phyloP scores from a whole-genome alignment of 306 rosid genomes.

The Vigna angularis region DNA sequence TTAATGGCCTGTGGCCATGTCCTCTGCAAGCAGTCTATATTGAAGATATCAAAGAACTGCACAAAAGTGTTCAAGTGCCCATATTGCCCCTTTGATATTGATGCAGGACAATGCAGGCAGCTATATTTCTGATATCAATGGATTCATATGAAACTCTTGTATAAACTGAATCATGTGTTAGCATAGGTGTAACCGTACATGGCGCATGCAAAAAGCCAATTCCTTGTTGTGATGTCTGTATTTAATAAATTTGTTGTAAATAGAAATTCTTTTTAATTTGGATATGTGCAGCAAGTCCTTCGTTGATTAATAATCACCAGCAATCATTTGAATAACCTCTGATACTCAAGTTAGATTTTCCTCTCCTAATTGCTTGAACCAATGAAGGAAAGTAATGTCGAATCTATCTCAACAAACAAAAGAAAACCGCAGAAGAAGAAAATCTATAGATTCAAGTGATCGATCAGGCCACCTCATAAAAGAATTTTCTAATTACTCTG shows the following conservation, averaged over 20 bases:
- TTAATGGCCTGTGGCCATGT: slow-evolving; percentile 93
- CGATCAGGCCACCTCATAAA: too few relatives aligned
- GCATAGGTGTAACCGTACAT: slow-evolving; percentile 46
- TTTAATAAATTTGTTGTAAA: slow-evolving; percentile 57
- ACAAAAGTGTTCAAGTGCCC: slow-evolving; percentile 88
- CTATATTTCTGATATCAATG: slow-evolving; percentile 61
- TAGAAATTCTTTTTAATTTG: slow-evolving; percentile 59
- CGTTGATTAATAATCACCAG: background rate
- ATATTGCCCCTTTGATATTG: slow-evolving; percentile 74
- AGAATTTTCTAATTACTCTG: too few relatives aligned
- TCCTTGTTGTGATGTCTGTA: slow-evolving; percentile 45
- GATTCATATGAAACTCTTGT: slow-evolving; percentile 45
- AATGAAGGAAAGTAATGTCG: too few relatives aligned
- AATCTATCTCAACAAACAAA: too few relatives aligned
- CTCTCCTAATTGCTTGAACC: background rate
- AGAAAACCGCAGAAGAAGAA: too few relatives aligned
- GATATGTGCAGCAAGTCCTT: slow-evolving; percentile 30
- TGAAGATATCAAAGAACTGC: slow-evolving; percentile 89
- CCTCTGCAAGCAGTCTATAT: slow-evolving; percentile 90
- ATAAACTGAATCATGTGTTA: slow-evolving; percentile 49
- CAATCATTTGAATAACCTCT: slow-evolving; percentile 19
- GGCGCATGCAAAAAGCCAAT: slow-evolving; percentile 44
- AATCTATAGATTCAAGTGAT: too few relatives aligned
- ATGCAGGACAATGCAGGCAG: slow-evolving; percentile 67
- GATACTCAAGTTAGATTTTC: background rate